Evolutionary conservation across 139 green algal genomes (phyloP), one percentile per base, ranked within the genome.

Genomic region (Tetraselmis chui): DNA sequence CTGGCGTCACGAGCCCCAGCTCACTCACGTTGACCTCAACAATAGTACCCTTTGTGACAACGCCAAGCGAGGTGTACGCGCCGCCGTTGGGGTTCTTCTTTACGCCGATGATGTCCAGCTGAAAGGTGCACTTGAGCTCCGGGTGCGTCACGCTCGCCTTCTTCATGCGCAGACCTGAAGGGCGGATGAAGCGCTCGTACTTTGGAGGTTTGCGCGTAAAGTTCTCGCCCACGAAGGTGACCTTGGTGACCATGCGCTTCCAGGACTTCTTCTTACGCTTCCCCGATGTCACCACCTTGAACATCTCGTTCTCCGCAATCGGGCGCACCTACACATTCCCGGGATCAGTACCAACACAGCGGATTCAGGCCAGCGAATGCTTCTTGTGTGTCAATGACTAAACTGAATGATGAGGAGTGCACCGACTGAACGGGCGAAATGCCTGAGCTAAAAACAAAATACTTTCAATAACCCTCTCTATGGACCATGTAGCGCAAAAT

Each of bases 81-180:
- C 92, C 86, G 1, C 97, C 97, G 86, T 99, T 99, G 75, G 97
- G 97, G 89, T 99, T 99, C 91, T 99, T 99, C 93, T 99, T 99
- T 30, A 99, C 93, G 25, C 97, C 96, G 29, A 99, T 91, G 83
- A 99, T 99, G 28, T 97, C 93, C 81, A 99, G 88, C 84, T 94
- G 93, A 87, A 99, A 98, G 24, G 97, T 99, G 77, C 90, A 92
- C 85, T 99, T 99, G 27, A 99, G 94, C 91, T 99, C 97, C 0
- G 97, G 97, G 87, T 99, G 97, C 26, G 97, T 99, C 27, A 98
- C 93, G 81, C 99, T 94, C 58, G 97, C 97, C 90, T 99, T 99
- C 76, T 88, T 99, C 92, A 99, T 98, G 76, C 97, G 94, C 87
- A 99, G 90, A 45, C 95, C 95, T 76, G 91, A 96, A 29, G 97